Evolutionary conservation across 805 yeast genomes (phyloP), one percentile per base, ranked within the genome.

Genomic region (Schwanniomyces polymorphus): DNA sequence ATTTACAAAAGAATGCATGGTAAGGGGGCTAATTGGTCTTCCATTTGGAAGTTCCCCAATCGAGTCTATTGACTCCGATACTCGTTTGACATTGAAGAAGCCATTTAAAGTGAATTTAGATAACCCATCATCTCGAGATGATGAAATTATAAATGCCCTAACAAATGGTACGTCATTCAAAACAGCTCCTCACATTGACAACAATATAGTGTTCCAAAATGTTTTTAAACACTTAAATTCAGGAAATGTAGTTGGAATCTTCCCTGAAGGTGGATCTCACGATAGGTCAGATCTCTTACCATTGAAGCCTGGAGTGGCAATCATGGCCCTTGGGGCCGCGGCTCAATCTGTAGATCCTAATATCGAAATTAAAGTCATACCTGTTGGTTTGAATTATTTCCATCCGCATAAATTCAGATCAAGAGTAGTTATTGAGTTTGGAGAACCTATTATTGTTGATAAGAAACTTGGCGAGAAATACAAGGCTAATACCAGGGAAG

Each of bases 241-340:
- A 6, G 70, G 69, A 9, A 58, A 61, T 21, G 66, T 65, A 1
- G 55, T 72, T 45, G 77, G 76, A 2, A 68, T 72, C 12, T 72
- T 72, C 46, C 77, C 76, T 8, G 77, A 72, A 49, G 77, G 77
- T 10, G 77, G 77, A 6, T 68, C 72, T 33, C 76, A 72, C 48
- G 77, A 72, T 49, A 52, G 76, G 27, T 67, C 76, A 2, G 70
- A 68, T 41, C 63, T 72, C 43, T 59, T 72, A 35, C 77, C 77
- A 14, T 59, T 72, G 47, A 72, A 72, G 46, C 75, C 77, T 0
- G 77, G 77, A 1, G 76, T 72, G 21, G 76, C 76, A 3, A 66
- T 72, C 14, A 72, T 72, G 77, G 77, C 76, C 0, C 50, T 72
- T 25, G 77, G 77, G 2, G 70, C 76, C 1, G 64, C 65, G 9